phyloP scores from a whole-genome alignment of 2,329 filamentous ascomycete genomes.

The Zalaria sp. region DNA sequence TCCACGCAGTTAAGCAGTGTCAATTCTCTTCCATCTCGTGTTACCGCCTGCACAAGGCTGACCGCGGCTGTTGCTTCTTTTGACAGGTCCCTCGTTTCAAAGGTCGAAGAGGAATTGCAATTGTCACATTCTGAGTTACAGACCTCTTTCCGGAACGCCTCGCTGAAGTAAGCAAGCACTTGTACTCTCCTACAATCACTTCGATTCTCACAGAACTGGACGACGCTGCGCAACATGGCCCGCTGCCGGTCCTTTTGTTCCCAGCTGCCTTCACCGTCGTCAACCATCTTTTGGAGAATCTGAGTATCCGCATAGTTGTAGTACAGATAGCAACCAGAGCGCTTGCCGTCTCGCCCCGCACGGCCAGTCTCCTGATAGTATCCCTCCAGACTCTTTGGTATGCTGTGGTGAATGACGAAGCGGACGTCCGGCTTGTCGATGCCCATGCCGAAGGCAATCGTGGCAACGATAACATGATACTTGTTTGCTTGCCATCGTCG shows the following conservation, averaged over 20 bases:
- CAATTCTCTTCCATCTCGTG: slow-evolving; percentile 32
- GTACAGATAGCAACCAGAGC: slow-evolving; percentile 80
- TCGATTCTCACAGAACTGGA: slow-evolving; percentile 80
- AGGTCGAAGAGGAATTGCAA: slow-evolving; percentile 58
- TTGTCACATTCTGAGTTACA: slow-evolving; percentile 79
- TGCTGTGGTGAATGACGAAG: slow-evolving; percentile 84
- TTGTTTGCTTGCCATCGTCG: slow-evolving; percentile 66
- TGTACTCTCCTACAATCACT: slow-evolving; percentile 77
- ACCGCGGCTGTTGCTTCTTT: slow-evolving; percentile 59
- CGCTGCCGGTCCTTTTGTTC: slow-evolving; percentile 76
- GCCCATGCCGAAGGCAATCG: slow-evolving; percentile 99
- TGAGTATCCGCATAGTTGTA: slow-evolving; percentile 69
- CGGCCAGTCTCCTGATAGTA: slow-evolving; percentile 98
- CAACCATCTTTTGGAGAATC: slow-evolving; percentile 65
- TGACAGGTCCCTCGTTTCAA: slow-evolving; percentile 65
- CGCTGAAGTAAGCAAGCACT: slow-evolving; percentile 88
- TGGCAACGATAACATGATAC: slow-evolving; percentile 86
- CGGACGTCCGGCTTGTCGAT: slow-evolving; percentile 96
- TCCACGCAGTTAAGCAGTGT: slow-evolving; percentile 75
- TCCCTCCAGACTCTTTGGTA: slow-evolving; percentile 91
- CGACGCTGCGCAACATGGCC: slow-evolving; percentile 72
- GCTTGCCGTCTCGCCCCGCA: slow-evolving; percentile 78
- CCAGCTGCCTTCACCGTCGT: slow-evolving; percentile 58
- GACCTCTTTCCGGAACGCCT: slow-evolving; percentile 57
- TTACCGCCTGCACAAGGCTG: slow-evolving; percentile 46